phyloP scores from a whole-genome alignment of 2,329 filamentous ascomycete genomes.

The Calonectria crousiana region DNA sequence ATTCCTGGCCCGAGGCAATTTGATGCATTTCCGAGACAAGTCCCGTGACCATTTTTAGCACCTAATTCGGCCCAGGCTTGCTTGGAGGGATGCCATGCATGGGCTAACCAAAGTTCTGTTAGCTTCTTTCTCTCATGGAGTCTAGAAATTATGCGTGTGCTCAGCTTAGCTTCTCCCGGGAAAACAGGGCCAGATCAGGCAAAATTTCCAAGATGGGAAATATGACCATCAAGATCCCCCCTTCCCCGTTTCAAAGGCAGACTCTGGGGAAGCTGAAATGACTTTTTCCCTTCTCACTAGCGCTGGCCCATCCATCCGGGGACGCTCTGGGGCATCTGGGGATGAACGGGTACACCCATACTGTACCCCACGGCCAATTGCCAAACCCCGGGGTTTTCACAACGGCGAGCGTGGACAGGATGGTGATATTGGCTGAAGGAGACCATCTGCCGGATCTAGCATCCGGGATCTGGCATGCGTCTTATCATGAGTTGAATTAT shows the following conservation, averaged over 20 bases:
- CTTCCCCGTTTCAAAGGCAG: background rate
- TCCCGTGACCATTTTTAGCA: background rate
- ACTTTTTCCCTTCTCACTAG: background rate
- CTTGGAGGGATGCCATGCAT: background rate
- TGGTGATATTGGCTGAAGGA: background rate
- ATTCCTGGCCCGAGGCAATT: background rate
- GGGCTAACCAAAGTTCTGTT: background rate
- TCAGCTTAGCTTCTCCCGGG: background rate
- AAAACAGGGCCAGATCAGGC: slow-evolving; percentile 18
- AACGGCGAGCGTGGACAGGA: background rate
- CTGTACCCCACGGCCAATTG: background rate
- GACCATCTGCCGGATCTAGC: background rate
- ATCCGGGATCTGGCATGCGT: background rate
- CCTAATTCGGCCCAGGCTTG: background rate
- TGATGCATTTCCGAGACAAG: background rate
- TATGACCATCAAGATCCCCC: background rate
- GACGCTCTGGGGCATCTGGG: slow-evolving; percentile 2
- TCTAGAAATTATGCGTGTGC: slow-evolving; percentile 3
- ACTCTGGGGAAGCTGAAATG: slow-evolving; percentile 12
- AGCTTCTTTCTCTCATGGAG: background rate
- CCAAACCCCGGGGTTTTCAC: background rate
- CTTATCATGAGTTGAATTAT: background rate
- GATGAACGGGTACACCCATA: background rate
- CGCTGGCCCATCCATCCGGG: background rate
- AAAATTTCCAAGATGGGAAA: slow-evolving; percentile 22